Evolutionary conservation across 2,329 filamentous ascomycete species (phyloP).

Genomic region (Claviceps citrina): DNA sequence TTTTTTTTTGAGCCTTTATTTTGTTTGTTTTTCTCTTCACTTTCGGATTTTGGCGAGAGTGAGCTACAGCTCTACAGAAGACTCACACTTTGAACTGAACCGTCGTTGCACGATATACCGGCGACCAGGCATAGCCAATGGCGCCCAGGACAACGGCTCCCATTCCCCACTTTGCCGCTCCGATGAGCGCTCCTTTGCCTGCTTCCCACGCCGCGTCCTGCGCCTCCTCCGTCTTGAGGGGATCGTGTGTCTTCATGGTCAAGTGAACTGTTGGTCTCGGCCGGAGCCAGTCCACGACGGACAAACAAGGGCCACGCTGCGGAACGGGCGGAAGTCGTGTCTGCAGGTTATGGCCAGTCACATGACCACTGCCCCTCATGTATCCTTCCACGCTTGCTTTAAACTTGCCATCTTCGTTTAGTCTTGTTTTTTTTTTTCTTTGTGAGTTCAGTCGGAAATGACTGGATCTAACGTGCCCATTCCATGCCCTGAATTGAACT

Average conservation of each 20-base stretch:
- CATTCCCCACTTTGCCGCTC: conserved; percentile 60
- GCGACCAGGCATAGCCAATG: conserved; percentile 48
- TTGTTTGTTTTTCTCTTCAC: neutral
- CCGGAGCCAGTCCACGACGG: neutral
- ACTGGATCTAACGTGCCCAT: no score
- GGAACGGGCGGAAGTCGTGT: no score
- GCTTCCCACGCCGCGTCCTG: conserved; percentile 58
- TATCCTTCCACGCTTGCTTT: no score
- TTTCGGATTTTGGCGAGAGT: neutral
- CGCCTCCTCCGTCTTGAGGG: conserved; percentile 49
- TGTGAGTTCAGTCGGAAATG: no score
- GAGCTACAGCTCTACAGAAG: no score
- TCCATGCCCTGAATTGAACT: no score
- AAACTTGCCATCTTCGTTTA: no score
- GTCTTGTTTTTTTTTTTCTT: no score
- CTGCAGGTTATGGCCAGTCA: no score
- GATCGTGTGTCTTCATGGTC: conserved; percentile 38
- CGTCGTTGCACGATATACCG: conserved; percentile 56
- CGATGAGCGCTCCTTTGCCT: conserved; percentile 47
- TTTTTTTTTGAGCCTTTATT: no score
- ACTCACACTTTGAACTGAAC: conserved; percentile 64
- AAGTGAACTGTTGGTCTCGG: conserved; percentile 6
- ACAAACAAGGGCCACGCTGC: no score
- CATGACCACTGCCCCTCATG: no score
- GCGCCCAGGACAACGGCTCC: conserved; percentile 46